Conservation (phyloP, 306 rosid species). For the Pyrus betulifolia region DNA sequence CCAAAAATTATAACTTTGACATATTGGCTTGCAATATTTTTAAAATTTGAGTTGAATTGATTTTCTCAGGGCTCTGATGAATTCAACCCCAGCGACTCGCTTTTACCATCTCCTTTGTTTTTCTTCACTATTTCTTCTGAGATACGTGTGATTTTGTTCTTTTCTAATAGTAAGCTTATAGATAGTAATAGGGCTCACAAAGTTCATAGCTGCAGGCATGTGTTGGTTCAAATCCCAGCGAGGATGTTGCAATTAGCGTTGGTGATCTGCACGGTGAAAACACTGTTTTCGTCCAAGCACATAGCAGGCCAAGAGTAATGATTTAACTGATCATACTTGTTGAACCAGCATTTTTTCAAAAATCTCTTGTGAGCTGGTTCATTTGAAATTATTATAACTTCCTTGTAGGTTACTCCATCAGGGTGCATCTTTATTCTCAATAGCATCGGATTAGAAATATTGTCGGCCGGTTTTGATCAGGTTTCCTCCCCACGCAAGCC, state of each 20-base stretch:
- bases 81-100: background rate
- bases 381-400: background rate
- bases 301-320: background rate
- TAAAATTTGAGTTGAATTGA: no score
- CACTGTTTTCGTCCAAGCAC: background rate
- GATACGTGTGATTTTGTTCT: no score
- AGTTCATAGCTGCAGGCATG: background rate
- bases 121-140: no score
- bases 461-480: background rate
- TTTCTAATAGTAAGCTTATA: no score
- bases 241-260: no score
- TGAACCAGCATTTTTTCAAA: background rate
- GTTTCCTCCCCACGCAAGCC: background rate
- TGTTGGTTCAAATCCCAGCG: background rate
- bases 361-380: background rate
- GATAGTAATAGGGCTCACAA: background rate
- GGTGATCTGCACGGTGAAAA: background rate
- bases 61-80: background rate
- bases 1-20: no score
- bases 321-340: background rate
- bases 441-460: background rate
- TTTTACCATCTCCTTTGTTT: no score
- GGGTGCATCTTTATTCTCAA: background rate
- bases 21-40: no score
- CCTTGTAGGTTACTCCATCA: background rate